Evolutionary conservation across 495 filamentous ascomycete genomes (phyloP), one percentile per base, ranked within the genome.

Genomic region (Penicillium fimorum): DNA sequence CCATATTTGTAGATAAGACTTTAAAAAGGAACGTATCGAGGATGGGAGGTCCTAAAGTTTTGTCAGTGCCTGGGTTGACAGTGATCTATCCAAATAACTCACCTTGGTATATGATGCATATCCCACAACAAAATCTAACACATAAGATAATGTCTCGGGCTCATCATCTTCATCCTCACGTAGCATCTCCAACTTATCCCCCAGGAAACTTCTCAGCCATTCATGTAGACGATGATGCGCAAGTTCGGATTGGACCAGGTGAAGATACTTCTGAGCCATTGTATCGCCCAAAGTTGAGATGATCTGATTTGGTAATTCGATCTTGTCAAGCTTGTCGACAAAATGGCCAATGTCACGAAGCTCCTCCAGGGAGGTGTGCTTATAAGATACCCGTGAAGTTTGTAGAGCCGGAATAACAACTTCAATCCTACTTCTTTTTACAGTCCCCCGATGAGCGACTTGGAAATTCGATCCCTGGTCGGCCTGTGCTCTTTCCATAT

Each of bases 301-400:
- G 3, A 94, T 76, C 67, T 95, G 91, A 53, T 86, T 90, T 5
- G 90, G 91, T 35, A 90, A 70, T 62, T 93, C 88, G 33, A 96
- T 85, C 59, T 80, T 85, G 56, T 96, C 91, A 8, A 96, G 67
- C 44, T 84, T 91, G 18, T 82, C 79, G 15, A 92, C 84, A 60
- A 96, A 88, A 56, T 86, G 79, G 18, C 87, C 76, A 20, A 87
- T 81, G 57, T 78, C 83, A 53, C 90, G 87, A 40, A 95, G 80
- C 59, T 94, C 91, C 63, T 96, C 92, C 7, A 95, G 69, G 0
- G 91, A 76, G 0, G 73, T 76, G 22, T 70, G 71, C 29, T 69
- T 70, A 25, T 66, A 61, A 35, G 69, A 70, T 20, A 89, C 85
- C 53, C 86, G 79, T 13, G 83, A 87, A 6, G 91, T 96, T 66